Percentiles rank a stretch among this genome's conserved stretches.
Conservation (phyloP, 2,329 filamentous ascomycete species). For the Didymella sp. region DNA sequence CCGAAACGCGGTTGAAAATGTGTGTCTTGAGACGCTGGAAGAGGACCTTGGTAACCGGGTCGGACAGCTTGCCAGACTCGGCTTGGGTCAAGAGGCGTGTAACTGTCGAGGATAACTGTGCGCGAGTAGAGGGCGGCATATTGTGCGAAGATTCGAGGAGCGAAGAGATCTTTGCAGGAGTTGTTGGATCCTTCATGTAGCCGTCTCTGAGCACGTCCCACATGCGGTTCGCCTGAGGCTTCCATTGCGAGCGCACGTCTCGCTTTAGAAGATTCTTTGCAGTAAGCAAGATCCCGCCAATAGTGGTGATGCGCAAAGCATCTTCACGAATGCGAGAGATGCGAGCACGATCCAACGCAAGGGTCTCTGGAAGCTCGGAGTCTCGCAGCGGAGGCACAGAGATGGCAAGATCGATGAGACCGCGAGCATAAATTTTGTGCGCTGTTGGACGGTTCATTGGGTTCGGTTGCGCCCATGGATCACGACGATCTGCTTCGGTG, state of each 20-base stretch:
- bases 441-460: slow-evolving; percentile 66
- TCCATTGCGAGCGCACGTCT: slow-evolving; percentile 80
- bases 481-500: slow-evolving; percentile 70
- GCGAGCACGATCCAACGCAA: slow-evolving; percentile 71
- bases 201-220: slow-evolving; percentile 70
- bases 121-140: slow-evolving; percentile 57
- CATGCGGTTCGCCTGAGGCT: slow-evolving; percentile 74
- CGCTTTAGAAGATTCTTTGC: slow-evolving; percentile 85
- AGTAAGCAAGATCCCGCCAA: slow-evolving; percentile 76
- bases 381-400: slow-evolving; percentile 64
- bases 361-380: slow-evolving; percentile 73
- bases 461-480: slow-evolving; percentile 68
- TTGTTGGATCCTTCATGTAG: slow-evolving; percentile 61
- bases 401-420: slow-evolving; percentile 78
- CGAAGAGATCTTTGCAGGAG: slow-evolving; percentile 55
- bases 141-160: slow-evolving; percentile 59
- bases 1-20: slow-evolving; percentile 68
- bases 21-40: slow-evolving; percentile 72
- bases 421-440: slow-evolving; percentile 76
- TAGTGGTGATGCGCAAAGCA: slow-evolving; percentile 71
- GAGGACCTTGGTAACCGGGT: slow-evolving; percentile 71
- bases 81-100: slow-evolving; percentile 62
- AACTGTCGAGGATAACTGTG: slow-evolving; percentile 54
- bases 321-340: slow-evolving; percentile 64
- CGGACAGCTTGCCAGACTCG: slow-evolving; percentile 58